Evolutionary conservation across 1,284 basidiomycete genomes (phyloP), one percentile per base, ranked within the genome.

Genomic region (Leccinum colubrinum): DNA sequence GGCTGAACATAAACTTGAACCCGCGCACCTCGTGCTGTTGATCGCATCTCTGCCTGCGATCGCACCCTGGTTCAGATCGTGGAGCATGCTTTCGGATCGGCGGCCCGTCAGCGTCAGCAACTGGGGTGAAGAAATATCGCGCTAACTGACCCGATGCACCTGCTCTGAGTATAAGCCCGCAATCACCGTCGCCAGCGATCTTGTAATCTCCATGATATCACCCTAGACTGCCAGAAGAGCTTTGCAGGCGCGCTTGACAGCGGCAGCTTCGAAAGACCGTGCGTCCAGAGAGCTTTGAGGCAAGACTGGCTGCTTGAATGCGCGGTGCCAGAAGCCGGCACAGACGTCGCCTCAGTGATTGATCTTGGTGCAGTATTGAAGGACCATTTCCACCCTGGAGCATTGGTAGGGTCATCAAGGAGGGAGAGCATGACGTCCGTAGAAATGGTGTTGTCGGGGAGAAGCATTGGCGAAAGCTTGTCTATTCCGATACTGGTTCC

Each of bases 201-300:
- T 84, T 90, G 75, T 98, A 96, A 93, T 91, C 33, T 83, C 79
- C 4, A 95, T 97, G 63, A 98, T 94, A 66, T 95, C 93, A 2
- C 91, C 86, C 75, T 97, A 95, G 7, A 90, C 91, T 7, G 77
- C 78, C 59, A 94, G 85, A 61, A 97, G 77, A 3, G 86, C 86
- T 48, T 86, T 74, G 68, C 90, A 91, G 0, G 91, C 91, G 27
- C 81, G 79, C 67, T 82, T 78, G 59, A 97, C 80, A 30, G 27
- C 27, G 7, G 83, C 81, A 0, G 73, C 70, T 48, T 82, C 76
- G 73, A 95, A 93, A 6, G 74, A 77, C 46, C 68, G 65, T 6
- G 80, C 72, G 63, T 89, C 78, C 6, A 72, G 59, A 6, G 81
- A 30, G 27, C 82, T 51, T 72, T 72, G 51, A 87, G 72, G 25